These are phyloP conservation scores for Boletus patriciae DNA, from an alignment of 768 basidiomycete genomes.

Conservation along the genomic window DNA sequence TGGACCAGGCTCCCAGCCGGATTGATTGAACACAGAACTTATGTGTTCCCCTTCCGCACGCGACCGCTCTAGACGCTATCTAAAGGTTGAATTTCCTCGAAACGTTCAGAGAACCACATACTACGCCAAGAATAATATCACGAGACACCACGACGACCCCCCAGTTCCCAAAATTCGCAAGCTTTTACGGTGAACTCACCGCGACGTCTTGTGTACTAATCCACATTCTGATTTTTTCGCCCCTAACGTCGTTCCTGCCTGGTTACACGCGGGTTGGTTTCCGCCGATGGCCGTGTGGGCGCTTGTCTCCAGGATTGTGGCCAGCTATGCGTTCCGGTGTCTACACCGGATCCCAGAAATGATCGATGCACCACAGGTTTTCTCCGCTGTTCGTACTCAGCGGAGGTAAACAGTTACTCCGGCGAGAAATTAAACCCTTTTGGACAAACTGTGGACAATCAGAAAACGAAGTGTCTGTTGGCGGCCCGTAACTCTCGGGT, in stretches of 20 bases:
- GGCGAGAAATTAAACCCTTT: background rate
- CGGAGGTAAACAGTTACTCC: background rate
- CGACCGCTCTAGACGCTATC: conserved; percentile 14
- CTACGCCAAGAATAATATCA: background rate
- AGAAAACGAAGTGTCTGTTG: background rate
- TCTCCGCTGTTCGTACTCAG: background rate
- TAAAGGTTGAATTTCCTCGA: conserved; percentile 1
- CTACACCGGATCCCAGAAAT: background rate
- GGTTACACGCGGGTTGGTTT: background rate
- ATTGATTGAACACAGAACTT: background rate
- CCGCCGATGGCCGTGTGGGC: background rate
- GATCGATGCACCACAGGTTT: background rate
- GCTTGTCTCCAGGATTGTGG: conserved; percentile 7
- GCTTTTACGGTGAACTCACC: background rate
- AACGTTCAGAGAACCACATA: background rate
- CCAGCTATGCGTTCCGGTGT: background rate
- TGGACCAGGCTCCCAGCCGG: conserved; percentile 5
- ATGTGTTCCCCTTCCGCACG: conserved; percentile 10
- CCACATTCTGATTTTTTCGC: background rate
- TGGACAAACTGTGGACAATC: background rate
- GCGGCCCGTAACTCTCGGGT: background rate
- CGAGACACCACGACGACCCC: background rate
- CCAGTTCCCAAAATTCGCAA: conserved; percentile 6
- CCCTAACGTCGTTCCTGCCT: background rate
- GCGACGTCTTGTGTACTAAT: background rate